These are phyloP conservation scores for Helichrysum umbraculigerum DNA, from an alignment of 129 eudicot species.

Conservation along the genomic window DNA sequence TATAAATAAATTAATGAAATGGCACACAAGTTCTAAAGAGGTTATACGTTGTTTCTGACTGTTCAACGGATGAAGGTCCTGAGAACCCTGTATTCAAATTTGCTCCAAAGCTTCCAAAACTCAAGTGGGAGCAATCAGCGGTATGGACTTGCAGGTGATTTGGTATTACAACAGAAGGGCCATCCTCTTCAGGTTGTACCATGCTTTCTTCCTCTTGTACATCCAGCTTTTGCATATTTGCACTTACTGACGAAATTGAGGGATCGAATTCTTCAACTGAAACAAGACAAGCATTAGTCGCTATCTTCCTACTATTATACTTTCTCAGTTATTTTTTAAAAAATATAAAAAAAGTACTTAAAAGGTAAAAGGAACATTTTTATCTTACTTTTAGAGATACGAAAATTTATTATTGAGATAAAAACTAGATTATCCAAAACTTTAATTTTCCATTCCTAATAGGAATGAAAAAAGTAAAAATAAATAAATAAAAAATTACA, in stretches of 20 bases:
- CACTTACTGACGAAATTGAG: conserved; percentile 58
- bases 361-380: neutral
- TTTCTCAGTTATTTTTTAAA: neutral
- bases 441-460: neutral
- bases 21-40: conserved; percentile 1
- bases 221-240: conserved; percentile 56
- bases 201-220: conserved; percentile 53
- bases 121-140: conserved; percentile 83
- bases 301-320: neutral
- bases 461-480: too few species aligned
- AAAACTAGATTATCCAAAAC: neutral
- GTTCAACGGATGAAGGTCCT: conserved; percentile 62
- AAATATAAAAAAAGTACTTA: neutral
- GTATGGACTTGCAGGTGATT: conserved; percentile 83
- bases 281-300: conserved; percentile 14
- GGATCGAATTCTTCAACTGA: conserved; percentile 55
- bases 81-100: conserved; percentile 49
- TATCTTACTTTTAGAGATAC: neutral
- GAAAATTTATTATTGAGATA: too few species aligned
- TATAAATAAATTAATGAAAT: neutral
- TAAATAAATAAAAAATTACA: neutral
- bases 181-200: conserved; percentile 49
- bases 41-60: conserved; percentile 55
- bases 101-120: conserved; percentile 91
- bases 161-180: conserved; percentile 84